A percentile compares a stretch with the other conserved stretches of the same genome.
phyloP scores from a whole-genome alignment of 306 rosid genomes.

The Gastrolobium bilobum region DNA sequence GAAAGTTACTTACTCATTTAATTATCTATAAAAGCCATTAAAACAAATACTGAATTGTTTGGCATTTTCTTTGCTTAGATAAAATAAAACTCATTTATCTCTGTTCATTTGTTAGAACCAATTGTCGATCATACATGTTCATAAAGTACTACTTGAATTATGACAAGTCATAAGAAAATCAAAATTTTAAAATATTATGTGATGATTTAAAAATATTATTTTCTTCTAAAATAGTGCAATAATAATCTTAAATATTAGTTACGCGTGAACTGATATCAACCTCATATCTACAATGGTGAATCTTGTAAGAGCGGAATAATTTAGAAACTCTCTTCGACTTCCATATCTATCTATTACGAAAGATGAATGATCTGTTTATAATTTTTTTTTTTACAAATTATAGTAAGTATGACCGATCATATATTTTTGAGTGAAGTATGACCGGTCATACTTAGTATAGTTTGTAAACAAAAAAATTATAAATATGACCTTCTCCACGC shows the following conservation, averaged over 20 bases:
- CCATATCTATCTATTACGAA: not conserved
- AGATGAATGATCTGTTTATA: too few species aligned
- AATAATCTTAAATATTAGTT: not conserved
- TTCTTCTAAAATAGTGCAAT: not conserved
- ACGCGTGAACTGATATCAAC: constrained; percentile 16
- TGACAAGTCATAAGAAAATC: not conserved
- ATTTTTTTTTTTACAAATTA: too few species aligned
- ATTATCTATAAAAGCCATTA: not conserved
- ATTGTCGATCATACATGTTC: not conserved
- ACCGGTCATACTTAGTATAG: too few species aligned
- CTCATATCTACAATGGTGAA: not conserved
- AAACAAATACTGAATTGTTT: not conserved
- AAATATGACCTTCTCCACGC: too few species aligned
- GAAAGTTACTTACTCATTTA: not conserved
- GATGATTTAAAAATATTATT: not conserved
- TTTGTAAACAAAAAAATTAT: too few species aligned
- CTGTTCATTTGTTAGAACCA: not conserved
- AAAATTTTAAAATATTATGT: not conserved
- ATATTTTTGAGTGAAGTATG: too few species aligned
- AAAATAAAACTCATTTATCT: not conserved
- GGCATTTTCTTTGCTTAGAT: not conserved
- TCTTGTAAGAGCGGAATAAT: not conserved
- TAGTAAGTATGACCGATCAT: too few species aligned
- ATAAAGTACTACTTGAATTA: not conserved
- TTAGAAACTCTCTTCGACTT: not conserved